Conservation (phyloP, 192 early-diverging fungal genomes). For the Coemansia sp. region DNA sequence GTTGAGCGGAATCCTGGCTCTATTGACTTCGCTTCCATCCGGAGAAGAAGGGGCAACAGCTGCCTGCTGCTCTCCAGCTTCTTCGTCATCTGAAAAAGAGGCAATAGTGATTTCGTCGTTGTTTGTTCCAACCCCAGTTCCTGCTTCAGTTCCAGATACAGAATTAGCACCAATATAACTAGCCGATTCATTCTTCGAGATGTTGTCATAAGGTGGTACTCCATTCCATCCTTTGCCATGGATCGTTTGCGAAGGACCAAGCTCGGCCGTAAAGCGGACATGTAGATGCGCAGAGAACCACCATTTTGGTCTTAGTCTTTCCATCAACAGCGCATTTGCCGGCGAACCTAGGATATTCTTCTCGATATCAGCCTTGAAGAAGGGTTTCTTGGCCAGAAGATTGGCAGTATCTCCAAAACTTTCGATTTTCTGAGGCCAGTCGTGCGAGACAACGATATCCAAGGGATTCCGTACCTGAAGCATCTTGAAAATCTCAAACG, state of each 20-base stretch:
- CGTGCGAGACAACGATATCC: conserved; percentile 93
- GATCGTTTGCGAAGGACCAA: conserved; percentile 51
- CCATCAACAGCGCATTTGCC: conserved; percentile 72
- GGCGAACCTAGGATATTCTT: conserved; percentile 68
- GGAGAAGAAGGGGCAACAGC: not conserved
- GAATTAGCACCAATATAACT: not conserved
- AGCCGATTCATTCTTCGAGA: not conserved
- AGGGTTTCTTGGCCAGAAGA: conserved; percentile 73
- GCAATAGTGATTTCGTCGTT: conserved; percentile 60
- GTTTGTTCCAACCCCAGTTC: conserved; percentile 27
- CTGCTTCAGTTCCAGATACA: not conserved
- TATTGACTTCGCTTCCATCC: not conserved
- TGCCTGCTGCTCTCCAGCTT: not conserved
- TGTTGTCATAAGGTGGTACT: conserved; percentile 14
- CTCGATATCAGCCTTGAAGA: conserved; percentile 72
- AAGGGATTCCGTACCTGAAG: conserved; percentile 71
- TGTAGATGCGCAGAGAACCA: conserved; percentile 99
- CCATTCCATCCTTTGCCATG: conserved; percentile 27
- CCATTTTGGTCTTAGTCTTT: conserved; percentile 74
- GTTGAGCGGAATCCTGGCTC: conserved; percentile 18
- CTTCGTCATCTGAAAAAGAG: conserved; percentile 36
- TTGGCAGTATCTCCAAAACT: conserved; percentile 68
- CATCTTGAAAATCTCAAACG: conserved; percentile 82
- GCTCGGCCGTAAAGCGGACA: conserved; percentile 80
- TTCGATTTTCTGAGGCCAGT: conserved; percentile 92